Evolutionary conservation across 2,329 filamentous ascomycete genomes (phyloP).

Genomic region (Pestalotiopsis sp.): DNA sequence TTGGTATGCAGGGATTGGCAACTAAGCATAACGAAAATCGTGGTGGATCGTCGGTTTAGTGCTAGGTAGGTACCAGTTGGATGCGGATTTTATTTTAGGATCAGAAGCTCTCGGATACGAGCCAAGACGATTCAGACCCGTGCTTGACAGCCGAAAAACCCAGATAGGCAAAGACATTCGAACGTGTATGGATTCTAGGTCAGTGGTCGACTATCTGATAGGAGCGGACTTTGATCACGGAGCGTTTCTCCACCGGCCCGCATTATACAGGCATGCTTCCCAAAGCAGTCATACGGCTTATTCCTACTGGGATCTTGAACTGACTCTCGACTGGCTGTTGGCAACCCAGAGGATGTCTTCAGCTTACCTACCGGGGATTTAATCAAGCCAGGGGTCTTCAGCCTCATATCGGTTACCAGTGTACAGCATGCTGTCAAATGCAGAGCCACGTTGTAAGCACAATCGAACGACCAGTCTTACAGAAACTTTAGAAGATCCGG

Average conservation of each 20-base stretch:
- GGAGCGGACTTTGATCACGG: neutral
- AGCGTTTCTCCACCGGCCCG: neutral
- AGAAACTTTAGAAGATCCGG: no score
- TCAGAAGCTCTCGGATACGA: neutral
- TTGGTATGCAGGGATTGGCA: neutral
- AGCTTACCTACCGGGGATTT: neutral
- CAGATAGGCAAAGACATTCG: neutral
- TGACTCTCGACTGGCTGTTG: neutral
- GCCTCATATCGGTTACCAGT: neutral
- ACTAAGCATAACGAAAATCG: neutral
- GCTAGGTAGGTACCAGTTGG: neutral
- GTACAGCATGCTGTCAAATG: neutral
- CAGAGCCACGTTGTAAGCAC: no score
- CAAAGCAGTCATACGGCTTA: neutral
- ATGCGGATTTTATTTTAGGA: neutral
- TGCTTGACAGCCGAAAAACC: neutral
- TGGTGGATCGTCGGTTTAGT: neutral
- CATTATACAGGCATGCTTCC: neutral
- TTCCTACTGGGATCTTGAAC: neutral
- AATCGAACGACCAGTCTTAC: no score
- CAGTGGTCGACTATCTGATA: neutral
- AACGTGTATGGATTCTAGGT: neutral
- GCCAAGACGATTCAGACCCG: neutral
- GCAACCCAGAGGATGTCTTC: neutral
- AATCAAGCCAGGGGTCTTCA: neutral